Evolutionary conservation across 495 filamentous ascomycete species (phyloP), one percentile per base, ranked within the genome.

Genomic region (Daldinia childiae): DNA sequence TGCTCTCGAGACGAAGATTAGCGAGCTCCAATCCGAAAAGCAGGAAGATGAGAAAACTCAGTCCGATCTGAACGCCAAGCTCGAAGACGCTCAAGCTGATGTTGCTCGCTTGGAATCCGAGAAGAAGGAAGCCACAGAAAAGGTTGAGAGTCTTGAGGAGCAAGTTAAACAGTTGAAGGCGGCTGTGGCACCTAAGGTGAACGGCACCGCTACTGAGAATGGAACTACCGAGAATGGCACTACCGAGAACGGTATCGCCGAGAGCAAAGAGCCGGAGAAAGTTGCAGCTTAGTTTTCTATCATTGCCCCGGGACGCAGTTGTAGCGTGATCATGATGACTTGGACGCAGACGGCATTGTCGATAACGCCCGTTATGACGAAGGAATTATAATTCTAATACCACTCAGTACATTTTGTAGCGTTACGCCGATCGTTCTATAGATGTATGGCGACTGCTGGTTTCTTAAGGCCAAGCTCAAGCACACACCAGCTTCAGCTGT

Each of bases 321-420:
- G 14, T 41, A 4, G 27, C 58, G 32, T 54, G 19, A 43, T 45
- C 21, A 24, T 57, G 30, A 52, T 21, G 45, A 60, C 43, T 8
- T 51, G 30, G 48, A 64, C 38, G 60, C 54, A 27, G 45, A 61
- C 34, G 56, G 57, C 59, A 51, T 56, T 32, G 39, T 64, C 39
- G 41, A 68, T 72, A 59, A 68, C 58, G 59, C 56, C 59, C 48
- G 64, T 36, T 60, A 67, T 19, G 60, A 72, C 48, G 56, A 61
- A 64, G 39, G 68, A 64, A 50, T 24, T 58, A 41, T 72, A 72
- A 72, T 72, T 64, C 67, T 72, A 72, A 72, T 68, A 64, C 45
- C 52, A 48, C n/a, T 64, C 64, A 72, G 60, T 67, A 64, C 68
- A 56, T 57, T 62, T 39, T 64, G 64, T 64, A 64, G 51, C 64